phyloP scores from a whole-genome alignment of 306 rosid genomes.

The Cucumis hystrix region DNA sequence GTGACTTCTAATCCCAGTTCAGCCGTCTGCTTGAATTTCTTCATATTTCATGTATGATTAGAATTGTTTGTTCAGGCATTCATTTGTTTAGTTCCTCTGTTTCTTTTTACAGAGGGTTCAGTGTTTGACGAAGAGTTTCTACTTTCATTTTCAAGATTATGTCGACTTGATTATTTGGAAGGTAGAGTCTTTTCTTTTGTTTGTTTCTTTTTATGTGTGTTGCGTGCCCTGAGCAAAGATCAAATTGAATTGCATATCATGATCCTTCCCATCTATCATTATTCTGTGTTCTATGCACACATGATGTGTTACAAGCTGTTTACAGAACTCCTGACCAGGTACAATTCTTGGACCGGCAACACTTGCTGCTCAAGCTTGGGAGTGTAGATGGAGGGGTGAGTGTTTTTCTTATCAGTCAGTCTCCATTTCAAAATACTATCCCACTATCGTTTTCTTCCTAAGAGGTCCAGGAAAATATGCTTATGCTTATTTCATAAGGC shows the following conservation, averaged over 20 bases:
- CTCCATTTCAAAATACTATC: not conserved
- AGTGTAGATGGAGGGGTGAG: conserved; percentile 98
- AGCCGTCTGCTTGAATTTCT: not conserved
- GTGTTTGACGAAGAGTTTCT: conserved; percentile 68
- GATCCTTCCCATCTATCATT: not conserved
- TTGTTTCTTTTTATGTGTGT: not conserved
- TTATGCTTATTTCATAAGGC: not conserved
- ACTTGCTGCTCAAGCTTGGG: conserved; percentile 91
- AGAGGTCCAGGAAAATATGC: not conserved
- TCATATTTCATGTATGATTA: not conserved
- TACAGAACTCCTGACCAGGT: conserved; percentile 58
- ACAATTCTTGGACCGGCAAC: conserved; percentile 94
- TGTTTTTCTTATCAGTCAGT: conserved; percentile 6
- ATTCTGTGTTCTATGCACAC: conserved; percentile 6
- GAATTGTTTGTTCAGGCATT: conserved; percentile 11
- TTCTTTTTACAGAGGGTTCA: conserved; percentile 64
- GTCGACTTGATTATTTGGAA: conserved; percentile 83
- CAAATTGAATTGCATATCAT: conserved; percentile 15
- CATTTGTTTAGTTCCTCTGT: conserved; percentile 9
- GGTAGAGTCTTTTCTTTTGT: conserved; percentile 30
- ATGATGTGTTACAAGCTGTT: conserved; percentile 28
- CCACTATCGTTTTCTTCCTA: not conserved
- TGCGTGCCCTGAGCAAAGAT: conserved; percentile 1
- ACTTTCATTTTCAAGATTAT: conserved; percentile 92
- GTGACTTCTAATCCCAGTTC: not conserved